These are phyloP conservation scores for Chlamydomonas sp. DNA, from an alignment of 139 green algal genomes.

Conservation along the genomic window DNA sequence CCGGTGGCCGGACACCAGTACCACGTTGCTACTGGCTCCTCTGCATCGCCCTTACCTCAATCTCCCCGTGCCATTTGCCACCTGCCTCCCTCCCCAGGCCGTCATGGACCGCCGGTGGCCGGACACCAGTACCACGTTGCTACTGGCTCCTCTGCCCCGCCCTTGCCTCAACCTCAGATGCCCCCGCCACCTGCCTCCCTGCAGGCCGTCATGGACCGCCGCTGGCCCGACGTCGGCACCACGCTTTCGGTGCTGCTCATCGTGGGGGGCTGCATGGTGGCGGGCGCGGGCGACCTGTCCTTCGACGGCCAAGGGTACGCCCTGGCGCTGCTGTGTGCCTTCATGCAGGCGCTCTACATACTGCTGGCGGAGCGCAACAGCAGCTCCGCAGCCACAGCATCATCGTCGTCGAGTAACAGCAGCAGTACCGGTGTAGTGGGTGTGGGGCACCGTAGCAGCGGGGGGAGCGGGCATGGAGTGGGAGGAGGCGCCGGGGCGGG, in stretches of 20 bases:
- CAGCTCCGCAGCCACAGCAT: not conserved
- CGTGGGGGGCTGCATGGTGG: constrained; percentile 58
- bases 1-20: no score
- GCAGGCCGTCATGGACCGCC: constrained; percentile 1
- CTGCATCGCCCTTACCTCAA: no score
- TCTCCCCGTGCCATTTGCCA: no score
- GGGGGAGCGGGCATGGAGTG: no score
- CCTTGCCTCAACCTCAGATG: not conserved
- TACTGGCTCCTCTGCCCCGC: not conserved
- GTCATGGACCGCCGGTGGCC: no score
- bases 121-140: no score
- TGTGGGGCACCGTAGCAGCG: no score
- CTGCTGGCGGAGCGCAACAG: constrained; percentile 43
- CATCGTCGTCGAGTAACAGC: not conserved
- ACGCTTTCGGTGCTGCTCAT: constrained; percentile 33
- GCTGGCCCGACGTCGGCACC: not conserved
- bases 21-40: no score
- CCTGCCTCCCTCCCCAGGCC: no score
- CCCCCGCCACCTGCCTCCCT: not conserved
- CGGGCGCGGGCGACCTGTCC: constrained; percentile 52
- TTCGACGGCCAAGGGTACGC: constrained; percentile 61
- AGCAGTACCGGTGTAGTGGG: no score
- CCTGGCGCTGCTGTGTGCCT: constrained; percentile 56
- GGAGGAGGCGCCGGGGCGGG: no score
- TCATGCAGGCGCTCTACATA: constrained; percentile 70